Percentiles rank a stretch among this genome's conserved stretches.
Conservation (phyloP, 306 rosid species). For the Oemleria cerasiformis region DNA sequence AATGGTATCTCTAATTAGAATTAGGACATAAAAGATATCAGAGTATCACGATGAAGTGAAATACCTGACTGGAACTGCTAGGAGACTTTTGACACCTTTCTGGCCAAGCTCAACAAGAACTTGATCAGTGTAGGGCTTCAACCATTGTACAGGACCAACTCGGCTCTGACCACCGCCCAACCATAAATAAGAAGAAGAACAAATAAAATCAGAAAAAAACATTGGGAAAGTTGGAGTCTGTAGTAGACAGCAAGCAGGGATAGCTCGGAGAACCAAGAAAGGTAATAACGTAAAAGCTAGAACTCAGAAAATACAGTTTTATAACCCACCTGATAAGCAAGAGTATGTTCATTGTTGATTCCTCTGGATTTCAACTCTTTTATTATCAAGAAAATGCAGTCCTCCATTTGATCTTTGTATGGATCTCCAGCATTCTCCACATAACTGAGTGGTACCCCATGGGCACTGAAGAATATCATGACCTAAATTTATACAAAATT, state of each 20-base stretch:
- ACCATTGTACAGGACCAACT: conserved; percentile 99
- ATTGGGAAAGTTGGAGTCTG: neutral
- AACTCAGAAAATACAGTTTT: conserved; percentile 4
- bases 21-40: neutral
- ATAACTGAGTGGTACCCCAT: conserved; percentile 94
- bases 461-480: conserved; percentile 96
- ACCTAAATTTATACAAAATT: conserved; percentile 43
- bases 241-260: neutral
- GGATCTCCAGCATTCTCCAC: conserved; percentile 97
- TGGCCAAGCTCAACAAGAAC: conserved; percentile 95
- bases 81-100: conserved; percentile 86
- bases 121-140: conserved; percentile 96
- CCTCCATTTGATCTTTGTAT: conserved; percentile 96
- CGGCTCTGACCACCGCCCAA: conserved; percentile 68
- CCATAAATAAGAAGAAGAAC: conserved; percentile 5
- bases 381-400: conserved; percentile 85
- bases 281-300: neutral
- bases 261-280: neutral
- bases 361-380: conserved; percentile 94
- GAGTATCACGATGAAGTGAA: neutral
- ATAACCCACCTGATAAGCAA: conserved; percentile 86
- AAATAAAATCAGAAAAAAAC: conserved; percentile 3
- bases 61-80: conserved; percentile 99
- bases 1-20: neutral
- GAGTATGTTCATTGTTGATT: conserved; percentile 73